A percentile compares a stretch with the other conserved stretches of the same genome.
phyloP scores from a whole-genome alignment of 1,139 yeast genomes.

The Protomyces pachydermus region DNA sequence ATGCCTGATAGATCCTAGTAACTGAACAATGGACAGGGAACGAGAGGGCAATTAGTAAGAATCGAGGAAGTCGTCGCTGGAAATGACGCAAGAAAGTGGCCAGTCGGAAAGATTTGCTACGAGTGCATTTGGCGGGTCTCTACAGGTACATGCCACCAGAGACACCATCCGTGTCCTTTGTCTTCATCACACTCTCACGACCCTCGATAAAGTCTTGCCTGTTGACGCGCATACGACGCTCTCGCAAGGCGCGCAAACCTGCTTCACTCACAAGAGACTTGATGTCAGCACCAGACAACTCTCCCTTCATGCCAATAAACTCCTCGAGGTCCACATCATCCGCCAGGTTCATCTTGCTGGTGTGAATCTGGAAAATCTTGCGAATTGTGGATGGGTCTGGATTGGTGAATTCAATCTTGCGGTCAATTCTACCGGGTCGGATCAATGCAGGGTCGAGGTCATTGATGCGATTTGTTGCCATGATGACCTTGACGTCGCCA shows the following conservation, averaged over 20 bases:
- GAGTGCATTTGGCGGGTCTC: background rate
- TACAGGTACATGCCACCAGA: conserved; percentile 81
- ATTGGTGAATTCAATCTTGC: conserved; percentile 92
- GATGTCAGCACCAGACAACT: conserved; percentile 94
- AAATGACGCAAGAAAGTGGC: background rate
- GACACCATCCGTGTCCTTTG: conserved; percentile 92
- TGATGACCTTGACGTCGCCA: conserved; percentile 95
- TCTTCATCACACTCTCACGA: conserved; percentile 93
- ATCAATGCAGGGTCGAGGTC: conserved; percentile 94
- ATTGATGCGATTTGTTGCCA: conserved; percentile 98
- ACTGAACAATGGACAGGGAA: no score
- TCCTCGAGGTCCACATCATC: conserved; percentile 86
- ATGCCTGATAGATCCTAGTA: background rate
- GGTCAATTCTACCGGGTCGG: conserved; percentile 97
- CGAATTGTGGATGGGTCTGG: conserved; percentile 91
- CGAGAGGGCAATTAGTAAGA: no score
- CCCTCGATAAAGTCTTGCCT: conserved; percentile 93
- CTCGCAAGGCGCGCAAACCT: conserved; percentile 90
- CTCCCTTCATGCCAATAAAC: conserved; percentile 87
- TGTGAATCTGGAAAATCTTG: conserved; percentile 88
- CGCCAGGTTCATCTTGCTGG: conserved; percentile 87
- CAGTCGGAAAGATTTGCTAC: conserved; percentile 31
- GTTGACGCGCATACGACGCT: conserved; percentile 96
- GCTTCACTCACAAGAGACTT: conserved; percentile 99
- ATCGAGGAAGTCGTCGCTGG: no score